Evolutionary conservation across 768 basidiomycete genomes (phyloP), one percentile per base, ranked within the genome.

Genomic region (Mycena capillaripes): DNA sequence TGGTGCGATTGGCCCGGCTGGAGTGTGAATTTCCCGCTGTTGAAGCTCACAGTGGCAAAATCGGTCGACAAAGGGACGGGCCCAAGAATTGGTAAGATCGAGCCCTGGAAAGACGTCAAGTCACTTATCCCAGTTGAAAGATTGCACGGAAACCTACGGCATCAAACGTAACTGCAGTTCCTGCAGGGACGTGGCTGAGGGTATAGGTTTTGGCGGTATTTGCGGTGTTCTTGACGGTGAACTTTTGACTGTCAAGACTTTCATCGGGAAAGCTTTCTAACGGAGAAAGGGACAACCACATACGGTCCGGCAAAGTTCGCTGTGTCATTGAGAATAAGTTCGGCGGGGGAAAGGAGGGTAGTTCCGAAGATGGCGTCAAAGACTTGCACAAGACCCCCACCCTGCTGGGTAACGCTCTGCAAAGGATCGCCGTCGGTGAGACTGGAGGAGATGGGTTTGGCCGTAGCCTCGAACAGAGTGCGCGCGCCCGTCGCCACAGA

Each of bases 321-420:
- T 3, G 92, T 92, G 77, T 92, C 92, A 74, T 93, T 93, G 46
- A 92, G 79, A 48, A 89, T 74, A n/a, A 93, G 81, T 76, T 91
- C 87, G 17, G 86, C 84, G 5, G 89, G 90, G 6, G 87, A 85
- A 32, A 93, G 80, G 46, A 88, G 77, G 2, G 90, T 87, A 0
- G 84, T 86, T 6, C 87, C 81, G 62, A 88, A 84, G 57, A 92
- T 82, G 0, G 92, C 91, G 62, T 88, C 84, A 78, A 86, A 89
- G 17, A 89, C 88, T 66, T 92, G 83, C 63, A 92, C 81, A 63
- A 91, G 75, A 12, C 90, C 90, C 21, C 88, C 86, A 50, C 90
- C 90, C 74, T 89, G 88, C 68, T 88, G 86, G 0, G 87, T 84
- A 10, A 85, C 79, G 21, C 87, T 89, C 74, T 89, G 87, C 29